These are phyloP conservation scores for Picochlorum sp. DNA, from an alignment of 139 green algal genomes.

Conservation along the genomic window DNA sequence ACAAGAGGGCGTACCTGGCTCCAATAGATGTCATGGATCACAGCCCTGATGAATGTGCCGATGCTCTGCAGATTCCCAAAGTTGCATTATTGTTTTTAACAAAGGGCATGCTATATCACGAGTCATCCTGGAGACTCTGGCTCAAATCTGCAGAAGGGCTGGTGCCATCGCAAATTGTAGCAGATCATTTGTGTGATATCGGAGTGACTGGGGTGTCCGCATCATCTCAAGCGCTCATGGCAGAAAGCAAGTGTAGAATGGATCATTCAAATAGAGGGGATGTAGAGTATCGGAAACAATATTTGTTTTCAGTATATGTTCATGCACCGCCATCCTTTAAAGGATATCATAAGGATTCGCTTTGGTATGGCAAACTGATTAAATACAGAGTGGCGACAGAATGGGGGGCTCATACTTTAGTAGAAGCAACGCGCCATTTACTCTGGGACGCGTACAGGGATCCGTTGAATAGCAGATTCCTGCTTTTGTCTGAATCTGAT, in stretches of 20 bases:
- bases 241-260: too few species aligned
- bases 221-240: too few species aligned
- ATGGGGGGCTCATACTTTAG: neutral
- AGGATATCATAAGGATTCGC: neutral
- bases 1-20: neutral
- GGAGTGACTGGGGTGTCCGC: neutral
- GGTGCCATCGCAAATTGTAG: conserved; percentile 1
- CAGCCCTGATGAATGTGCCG: neutral
- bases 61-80: neutral
- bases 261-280: neutral
- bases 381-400: conserved; percentile 6
- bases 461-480: conserved; percentile 1
- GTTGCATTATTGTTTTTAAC: conserved; percentile 14
- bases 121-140: conserved; percentile 2
- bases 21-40: neutral
- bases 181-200: neutral
- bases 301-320: conserved; percentile 32
- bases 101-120: neutral
- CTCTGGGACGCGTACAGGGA: neutral
- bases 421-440: neutral
- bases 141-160: neutral
- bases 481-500: conserved; percentile 16
- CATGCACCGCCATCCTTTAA: conserved; percentile 15
- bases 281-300: conserved; percentile 6
- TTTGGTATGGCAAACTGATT: conserved; percentile 2